phyloP scores from a whole-genome alignment of 2,329 filamentous ascomycete species.

The Lasiodiplodia theobromae region DNA sequence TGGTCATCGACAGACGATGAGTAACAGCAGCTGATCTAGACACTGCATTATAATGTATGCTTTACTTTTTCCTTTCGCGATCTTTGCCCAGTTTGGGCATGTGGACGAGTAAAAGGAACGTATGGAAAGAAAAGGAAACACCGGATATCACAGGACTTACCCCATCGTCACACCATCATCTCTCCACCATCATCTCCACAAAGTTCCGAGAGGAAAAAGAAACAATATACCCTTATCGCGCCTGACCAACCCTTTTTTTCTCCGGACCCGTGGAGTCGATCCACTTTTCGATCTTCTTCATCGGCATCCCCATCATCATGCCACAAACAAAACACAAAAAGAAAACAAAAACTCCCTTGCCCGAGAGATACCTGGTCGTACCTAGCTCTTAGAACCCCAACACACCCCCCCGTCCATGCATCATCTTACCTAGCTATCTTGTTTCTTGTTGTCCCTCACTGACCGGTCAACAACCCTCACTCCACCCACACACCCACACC shows the following conservation, averaged over 20 bases:
- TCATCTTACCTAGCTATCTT: not conserved
- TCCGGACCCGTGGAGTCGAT: not conserved
- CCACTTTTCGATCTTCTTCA: not conserved
- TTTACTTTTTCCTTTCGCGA: not conserved
- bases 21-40: not conserved
- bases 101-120: not conserved
- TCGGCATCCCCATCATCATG: not conserved
- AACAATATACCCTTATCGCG: not conserved
- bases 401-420: not conserved
- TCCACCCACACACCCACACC: not conserved
- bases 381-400: not conserved
- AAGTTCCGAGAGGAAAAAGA: not conserved
- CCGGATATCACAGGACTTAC: not conserved
- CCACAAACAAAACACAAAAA: no score
- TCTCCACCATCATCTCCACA: slow-evolving; percentile 2
- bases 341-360: no score
- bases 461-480: not conserved
- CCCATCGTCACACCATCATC: slow-evolving; percentile 14
- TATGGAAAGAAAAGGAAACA: slow-evolving; percentile 1
- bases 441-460: not conserved
- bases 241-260: not conserved
- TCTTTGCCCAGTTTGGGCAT: not conserved
- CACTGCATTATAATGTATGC: not conserved
- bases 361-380: no score
- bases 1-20: not conserved